Evolutionary conservation across 148 eudicot species (phyloP), one percentile per base, ranked within the genome.

Genomic region (Rhododendron kiyosumense): DNA sequence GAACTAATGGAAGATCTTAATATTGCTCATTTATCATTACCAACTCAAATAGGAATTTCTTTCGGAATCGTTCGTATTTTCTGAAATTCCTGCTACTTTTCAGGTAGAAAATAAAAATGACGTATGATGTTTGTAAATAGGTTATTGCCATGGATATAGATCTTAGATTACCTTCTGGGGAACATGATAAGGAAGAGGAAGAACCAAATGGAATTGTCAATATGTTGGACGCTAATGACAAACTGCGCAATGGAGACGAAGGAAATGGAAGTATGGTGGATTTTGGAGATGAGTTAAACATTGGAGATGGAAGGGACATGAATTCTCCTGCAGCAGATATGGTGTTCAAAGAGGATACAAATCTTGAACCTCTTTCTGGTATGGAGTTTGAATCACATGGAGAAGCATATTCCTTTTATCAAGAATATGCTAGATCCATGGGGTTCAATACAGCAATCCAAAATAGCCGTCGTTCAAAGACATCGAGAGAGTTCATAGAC

Each of bases 371-470:
- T 34, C 92, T 97, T 79, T 84, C 93, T 83, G 99, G 98, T 41
- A 97, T 97, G 99, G 98, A 94, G 87, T 97, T 97, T 89, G 94
- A 90, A 82, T 97, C 98, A 65, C 99, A 95, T 86, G 96, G 95
- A 78, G 99, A 95, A 84, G 99, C 99, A 85, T 97, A 97, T 89
- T 91, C 98, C 49, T 97, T 95, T 85, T 97, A 97, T 87, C 99
- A 97, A 88, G 99, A 97, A 88, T 97, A 97, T 89, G 98, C 99
- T 51, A 92, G 99, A 89, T 93, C 98, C 67, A 94, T 93, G 93
- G 99, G 99, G 80, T 97, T 97, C 87, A 95, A 92, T 87, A 97
- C 99, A 45, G 99, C 99, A 34, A 97, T 97, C 84, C 99, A 97
- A 87, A 97, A 97, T 78, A 97, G 99, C 89, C 97, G 99, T 24